Percentiles rank a stretch among this genome's conserved stretches.
Conservation (phyloP, 129 eudicot species). For the Scalesia atractyloides region DNA sequence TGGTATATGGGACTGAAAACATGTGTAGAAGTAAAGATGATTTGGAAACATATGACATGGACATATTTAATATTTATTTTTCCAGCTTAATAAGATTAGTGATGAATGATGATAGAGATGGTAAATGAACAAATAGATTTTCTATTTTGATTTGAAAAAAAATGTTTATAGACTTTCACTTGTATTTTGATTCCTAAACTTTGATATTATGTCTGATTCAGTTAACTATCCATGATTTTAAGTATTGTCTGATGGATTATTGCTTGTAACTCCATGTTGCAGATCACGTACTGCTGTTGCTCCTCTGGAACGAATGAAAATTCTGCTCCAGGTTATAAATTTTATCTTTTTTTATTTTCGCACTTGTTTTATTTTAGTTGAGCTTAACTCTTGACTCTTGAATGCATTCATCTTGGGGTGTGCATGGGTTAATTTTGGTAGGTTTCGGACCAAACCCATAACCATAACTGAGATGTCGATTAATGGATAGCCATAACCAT, state of each 20-base stretch:
- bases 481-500: no score
- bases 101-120: background rate
- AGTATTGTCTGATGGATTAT: background rate
- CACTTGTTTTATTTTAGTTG: constrained; percentile 15
- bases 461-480: no score
- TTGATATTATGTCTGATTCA: background rate
- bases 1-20: constrained; percentile 3
- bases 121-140: background rate
- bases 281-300: constrained; percentile 97
- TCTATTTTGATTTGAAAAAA: background rate
- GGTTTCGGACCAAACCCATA: no score
- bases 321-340: constrained; percentile 63
- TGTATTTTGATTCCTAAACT: background rate
- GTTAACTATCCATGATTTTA: constrained; percentile 6
- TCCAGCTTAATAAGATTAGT: background rate
- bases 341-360: background rate
- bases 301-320: constrained; percentile 81
- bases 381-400: no score
- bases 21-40: constrained; percentile 19
- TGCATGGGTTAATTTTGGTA: no score
- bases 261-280: constrained; percentile 28
- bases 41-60: constrained; percentile 4
- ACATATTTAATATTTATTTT: background rate
- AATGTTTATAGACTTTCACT: constrained; percentile 1
- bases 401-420: background rate